Evolutionary conservation across 768 basidiomycete species (phyloP), one percentile per base, ranked within the genome.

Genomic region (Xanthoconium purpureum): DNA sequence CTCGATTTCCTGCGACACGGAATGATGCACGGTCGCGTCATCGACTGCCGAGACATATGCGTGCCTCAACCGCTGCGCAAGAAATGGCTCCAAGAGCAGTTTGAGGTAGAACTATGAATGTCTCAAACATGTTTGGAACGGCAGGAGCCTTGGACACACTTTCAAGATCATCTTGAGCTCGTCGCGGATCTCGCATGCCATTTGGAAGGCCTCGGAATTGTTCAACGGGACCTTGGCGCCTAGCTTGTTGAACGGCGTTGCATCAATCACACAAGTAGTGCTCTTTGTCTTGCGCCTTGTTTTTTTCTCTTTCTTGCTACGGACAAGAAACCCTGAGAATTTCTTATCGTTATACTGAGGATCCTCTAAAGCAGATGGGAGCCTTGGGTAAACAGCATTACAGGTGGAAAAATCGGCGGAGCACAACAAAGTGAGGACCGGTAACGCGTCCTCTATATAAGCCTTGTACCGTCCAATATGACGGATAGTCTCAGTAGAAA

Each of bases 181-280:
- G 0, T 37, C 32, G 8, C 68, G 46, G 35, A 78, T 57, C 2
- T 63, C 36, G 3, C 14, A 10, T 0, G 63, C 57, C 13, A 63
- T 47, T 5, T 43, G 28, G 3, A 40, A 32, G 0, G 66, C 67
- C 13, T 71, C 73, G 11, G 40, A 55, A 1, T 42, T 37, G 9
- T 56, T 64, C 9, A 35, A 36, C 6, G 79, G 78, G 3, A 71
- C 62, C 12, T 40, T 43, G 1, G 56, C 29, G 2, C 66, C 66
- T 17, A 78, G 61, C 33, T 55, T 68, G 5, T 60, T 61, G 45
- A 79, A 75, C 0, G 65, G 66, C 7, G 62, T 52, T 11, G 39
- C 29, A 36, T 80, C 66, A 12, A 74, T 44, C 9, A 55, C 18
- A 6, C 57, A 40, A 38, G 33, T 17, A 20, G 47, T 47, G 46